Percentiles rank a stretch among this genome's conserved stretches.
Conservation (phyloP, 2,329 filamentous ascomycete species). For the Aureobasidium namibiae region DNA sequence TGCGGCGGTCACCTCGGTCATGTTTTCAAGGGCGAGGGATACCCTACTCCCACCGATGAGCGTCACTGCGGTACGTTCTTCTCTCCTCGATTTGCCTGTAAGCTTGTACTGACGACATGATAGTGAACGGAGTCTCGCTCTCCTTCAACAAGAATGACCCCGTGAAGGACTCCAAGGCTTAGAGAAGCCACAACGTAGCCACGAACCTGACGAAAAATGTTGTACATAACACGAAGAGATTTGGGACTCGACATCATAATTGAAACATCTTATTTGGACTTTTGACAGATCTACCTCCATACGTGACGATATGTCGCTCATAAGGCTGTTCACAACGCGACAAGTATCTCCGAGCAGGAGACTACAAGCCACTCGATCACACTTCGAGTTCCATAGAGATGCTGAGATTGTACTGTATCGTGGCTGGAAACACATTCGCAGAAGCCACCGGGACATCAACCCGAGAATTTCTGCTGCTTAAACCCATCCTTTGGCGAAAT, state of each 20-base stretch:
- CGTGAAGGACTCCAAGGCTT: slow-evolving; percentile 21
- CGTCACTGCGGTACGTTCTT: slow-evolving; percentile 61
- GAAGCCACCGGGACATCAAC: too few relatives aligned
- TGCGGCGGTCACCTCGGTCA: slow-evolving; percentile 89
- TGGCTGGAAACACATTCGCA: too few relatives aligned
- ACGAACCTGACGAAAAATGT: background rate
- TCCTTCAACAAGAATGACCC: slow-evolving; percentile 66
- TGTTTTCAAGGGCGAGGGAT: slow-evolving; percentile 86
- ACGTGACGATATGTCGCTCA: too few relatives aligned
- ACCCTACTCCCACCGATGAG: slow-evolving; percentile 81
- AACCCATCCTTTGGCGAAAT: background rate
- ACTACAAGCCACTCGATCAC: too few relatives aligned
- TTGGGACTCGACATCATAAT: background rate
- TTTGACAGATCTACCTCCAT: background rate
- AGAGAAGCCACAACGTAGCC: background rate
- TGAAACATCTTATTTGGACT: background rate
- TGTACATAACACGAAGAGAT: background rate
- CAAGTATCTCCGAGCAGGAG: too few relatives aligned
- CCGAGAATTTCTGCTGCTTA: background rate
- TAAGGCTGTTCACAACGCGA: too few relatives aligned
- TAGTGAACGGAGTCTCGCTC: slow-evolving; percentile 77
- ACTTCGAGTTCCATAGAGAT: too few relatives aligned
- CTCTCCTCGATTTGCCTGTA: too few relatives aligned
- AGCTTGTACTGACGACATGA: background rate
- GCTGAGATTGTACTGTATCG: too few relatives aligned